These are phyloP conservation scores for Rhododendron molle DNA, from an alignment of 148 eudicot species.

Conservation along the genomic window DNA sequence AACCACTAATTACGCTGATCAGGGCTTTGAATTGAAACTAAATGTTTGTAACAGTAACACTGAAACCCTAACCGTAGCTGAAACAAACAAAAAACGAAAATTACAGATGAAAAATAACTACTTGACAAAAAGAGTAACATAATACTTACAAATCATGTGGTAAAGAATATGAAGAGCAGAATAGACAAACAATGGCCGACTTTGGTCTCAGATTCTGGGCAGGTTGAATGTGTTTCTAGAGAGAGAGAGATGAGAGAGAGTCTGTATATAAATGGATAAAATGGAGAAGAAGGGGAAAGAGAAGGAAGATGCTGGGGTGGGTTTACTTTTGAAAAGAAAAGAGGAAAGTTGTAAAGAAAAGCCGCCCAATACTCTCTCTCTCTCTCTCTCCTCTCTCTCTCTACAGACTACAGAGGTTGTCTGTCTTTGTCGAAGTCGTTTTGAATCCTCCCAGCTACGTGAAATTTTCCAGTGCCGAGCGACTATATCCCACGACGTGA, in stretches of 20 bases:
- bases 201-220: slow-evolving; percentile 17
- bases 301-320: neutral
- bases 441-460: neutral
- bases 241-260: slow-evolving; percentile 17
- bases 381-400: neutral
- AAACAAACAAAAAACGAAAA: neutral
- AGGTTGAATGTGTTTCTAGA: slow-evolving; percentile 9
- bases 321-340: slow-evolving; percentile 23
- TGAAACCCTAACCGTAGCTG: slow-evolving; percentile 22
- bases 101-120: neutral
- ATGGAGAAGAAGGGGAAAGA: neutral
- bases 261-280: slow-evolving; percentile 13
- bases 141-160: slow-evolving; percentile 56
- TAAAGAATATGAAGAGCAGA: slow-evolving; percentile 2
- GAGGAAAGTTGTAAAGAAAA: neutral
- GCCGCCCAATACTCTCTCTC: slow-evolving; percentile 10
- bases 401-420: neutral
- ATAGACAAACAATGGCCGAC: slow-evolving; percentile 10
- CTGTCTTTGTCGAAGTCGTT: neutral
- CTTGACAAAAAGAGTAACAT: slow-evolving; percentile 9
- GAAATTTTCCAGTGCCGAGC: too few relatives aligned
- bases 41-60: neutral
- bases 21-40: slow-evolving; percentile 1
- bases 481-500: fast-evolving
- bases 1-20: neutral